Evolutionary conservation across 495 filamentous ascomycete genomes (phyloP).

Genomic region (Schizothecium vesticola): DNA sequence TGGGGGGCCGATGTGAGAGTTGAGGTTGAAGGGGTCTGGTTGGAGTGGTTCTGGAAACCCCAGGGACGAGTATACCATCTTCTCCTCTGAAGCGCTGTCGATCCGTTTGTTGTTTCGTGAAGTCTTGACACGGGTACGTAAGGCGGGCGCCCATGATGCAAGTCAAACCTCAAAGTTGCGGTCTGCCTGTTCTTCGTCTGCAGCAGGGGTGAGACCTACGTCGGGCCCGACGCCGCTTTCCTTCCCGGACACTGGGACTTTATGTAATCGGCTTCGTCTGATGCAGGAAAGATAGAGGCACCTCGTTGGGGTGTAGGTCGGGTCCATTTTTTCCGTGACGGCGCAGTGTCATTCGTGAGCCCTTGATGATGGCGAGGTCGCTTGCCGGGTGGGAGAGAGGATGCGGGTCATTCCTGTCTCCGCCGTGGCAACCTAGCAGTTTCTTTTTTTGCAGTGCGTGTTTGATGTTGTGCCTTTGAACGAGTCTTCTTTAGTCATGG

Average conservation of each 20-base stretch:
- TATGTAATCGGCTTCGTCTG: too few relatives aligned
- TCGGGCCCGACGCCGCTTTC: not conserved
- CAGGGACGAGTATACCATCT: too few relatives aligned
- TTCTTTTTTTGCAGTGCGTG: not conserved
- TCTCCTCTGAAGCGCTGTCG: not conserved
- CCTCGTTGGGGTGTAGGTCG: not conserved
- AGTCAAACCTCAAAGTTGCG: not conserved
- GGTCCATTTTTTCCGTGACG: not conserved
- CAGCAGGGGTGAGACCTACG: not conserved
- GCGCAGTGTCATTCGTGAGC: not conserved
- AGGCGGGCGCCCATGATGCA: too few relatives aligned
- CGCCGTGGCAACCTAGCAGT: not conserved
- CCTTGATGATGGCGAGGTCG: not conserved
- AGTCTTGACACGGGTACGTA: too few relatives aligned
- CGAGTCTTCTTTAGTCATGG: not conserved
- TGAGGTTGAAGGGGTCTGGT: too few relatives aligned
- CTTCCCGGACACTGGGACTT: not conserved
- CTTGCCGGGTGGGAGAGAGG: not conserved
- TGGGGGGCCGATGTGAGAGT: too few relatives aligned
- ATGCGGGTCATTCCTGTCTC: not conserved
- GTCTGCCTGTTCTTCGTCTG: not conserved
- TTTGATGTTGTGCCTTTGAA: not conserved
- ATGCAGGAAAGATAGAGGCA: not conserved
- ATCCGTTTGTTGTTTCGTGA: not conserved
- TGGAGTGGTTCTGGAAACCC: not conserved